Evolutionary conservation across 257 asterid species (phyloP).

Genomic region (Asclepias syriaca): DNA sequence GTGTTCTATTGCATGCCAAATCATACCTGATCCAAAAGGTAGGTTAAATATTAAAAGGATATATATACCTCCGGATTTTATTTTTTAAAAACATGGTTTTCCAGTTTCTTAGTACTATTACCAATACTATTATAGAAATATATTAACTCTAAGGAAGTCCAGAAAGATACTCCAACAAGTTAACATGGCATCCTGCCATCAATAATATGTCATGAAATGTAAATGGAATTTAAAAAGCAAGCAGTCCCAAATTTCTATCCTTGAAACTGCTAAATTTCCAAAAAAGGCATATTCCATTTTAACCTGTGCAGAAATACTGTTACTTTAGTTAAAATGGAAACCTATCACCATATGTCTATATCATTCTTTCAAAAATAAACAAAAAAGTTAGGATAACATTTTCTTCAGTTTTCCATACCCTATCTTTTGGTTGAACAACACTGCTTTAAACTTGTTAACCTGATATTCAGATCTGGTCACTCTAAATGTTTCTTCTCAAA

Average conservation of each 20-base stretch:
- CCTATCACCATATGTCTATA: not conserved
- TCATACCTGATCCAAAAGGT: slow-evolving; percentile 32
- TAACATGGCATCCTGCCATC: not conserved
- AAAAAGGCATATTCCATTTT: not conserved
- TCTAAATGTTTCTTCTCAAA: not conserved
- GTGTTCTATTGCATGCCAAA: slow-evolving; percentile 27
- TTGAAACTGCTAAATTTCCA: not conserved
- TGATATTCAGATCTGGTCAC: not conserved
- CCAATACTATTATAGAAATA: not conserved
- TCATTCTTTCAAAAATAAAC: not conserved
- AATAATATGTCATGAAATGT: not conserved
- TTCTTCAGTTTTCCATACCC: not conserved
- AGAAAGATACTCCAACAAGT: not conserved
- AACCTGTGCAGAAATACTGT: not conserved
- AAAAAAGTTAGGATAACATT: not conserved
- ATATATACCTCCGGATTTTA: not conserved
- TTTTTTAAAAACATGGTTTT: not conserved
- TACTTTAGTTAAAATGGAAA: not conserved
- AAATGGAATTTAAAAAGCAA: not conserved
- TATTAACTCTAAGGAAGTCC: not conserved
- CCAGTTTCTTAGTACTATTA: not conserved
- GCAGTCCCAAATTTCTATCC: not conserved
- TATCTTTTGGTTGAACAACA: not conserved
- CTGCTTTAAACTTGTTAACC: not conserved
- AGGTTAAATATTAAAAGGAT: not conserved